Evolutionary conservation across 2,329 filamentous ascomycete genomes (phyloP), one percentile per base, ranked within the genome.

Genomic region (Verticillium nonalfalfae): DNA sequence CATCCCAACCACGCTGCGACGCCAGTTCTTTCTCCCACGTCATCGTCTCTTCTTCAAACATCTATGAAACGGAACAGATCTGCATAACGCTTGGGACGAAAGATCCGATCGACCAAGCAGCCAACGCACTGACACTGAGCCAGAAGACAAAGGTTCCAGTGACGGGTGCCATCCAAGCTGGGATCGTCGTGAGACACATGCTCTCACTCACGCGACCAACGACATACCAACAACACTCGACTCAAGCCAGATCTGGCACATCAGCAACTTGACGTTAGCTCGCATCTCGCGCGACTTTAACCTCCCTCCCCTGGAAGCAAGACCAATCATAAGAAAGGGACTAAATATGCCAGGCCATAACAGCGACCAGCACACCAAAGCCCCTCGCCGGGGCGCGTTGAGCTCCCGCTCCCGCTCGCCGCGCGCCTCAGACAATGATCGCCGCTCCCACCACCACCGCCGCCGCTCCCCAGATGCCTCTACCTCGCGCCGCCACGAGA

Each of bases 361-460:
- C 45, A 18, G 26, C 45, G n/a, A n/a, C 45, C 45, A n/a, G 2
- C 45, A 50, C 45, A 50, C 26, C 26, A 26, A 26, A 4, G 26
- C 26, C 26, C 26, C 26, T 26, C 26, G 26, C 26, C 26, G 26
- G 26, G 26, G 26, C 2, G 26, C 26, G 26, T 26, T 26, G 26
- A 26, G 26, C 3, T 26, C 26, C 26, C 26, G 45, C 21, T 50
- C 45, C n/a, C 45, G 45, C 45, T 50, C 45, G 3, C 45, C 45
- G 18, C 45, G 45, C 45, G 45, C 45, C 15, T 13, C 45, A 21
- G 45, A 50, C 1, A 50, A 50, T 18, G 45, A 50, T 18, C 45
- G 45, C 18, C 9, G 45, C 18, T n/a, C 35, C 35, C 35, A 34
- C n/a, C 66, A 34, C n/a, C 66, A 66, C 38, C 70, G 69, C 34